Conservation (phyloP, 202 grass and related monocot genomes). For the Cymbopogon flexuosus region DNA sequence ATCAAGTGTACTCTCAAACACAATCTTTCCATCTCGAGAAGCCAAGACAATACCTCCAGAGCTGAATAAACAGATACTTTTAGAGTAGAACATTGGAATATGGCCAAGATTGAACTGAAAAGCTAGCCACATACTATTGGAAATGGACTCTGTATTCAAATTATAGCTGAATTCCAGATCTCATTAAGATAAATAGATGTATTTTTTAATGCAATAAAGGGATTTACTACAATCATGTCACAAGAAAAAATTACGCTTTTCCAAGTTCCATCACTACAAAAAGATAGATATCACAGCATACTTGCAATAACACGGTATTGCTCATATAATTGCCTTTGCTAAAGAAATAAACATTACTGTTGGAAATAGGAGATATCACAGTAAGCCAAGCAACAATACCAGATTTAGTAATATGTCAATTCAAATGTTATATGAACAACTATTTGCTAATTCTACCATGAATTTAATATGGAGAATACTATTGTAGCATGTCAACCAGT, state of each 20-base stretch:
- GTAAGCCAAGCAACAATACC: not conserved
- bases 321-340: not conserved
- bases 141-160: not conserved
- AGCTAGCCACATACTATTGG: not conserved
- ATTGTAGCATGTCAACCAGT: not conserved
- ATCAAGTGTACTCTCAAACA: slow-evolving; percentile 86
- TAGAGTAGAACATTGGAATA: slow-evolving; percentile 13
- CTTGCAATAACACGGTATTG: not conserved
- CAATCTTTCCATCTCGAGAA: slow-evolving; percentile 96
- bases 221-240: not conserved
- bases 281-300: not conserved
- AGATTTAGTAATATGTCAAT: not conserved
- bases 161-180: not conserved
- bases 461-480: not conserved
- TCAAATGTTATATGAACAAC: not conserved
- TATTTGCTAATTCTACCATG: not conserved
- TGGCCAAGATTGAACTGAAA: not conserved
- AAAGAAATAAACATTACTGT: not conserved
- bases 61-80: slow-evolving; percentile 47
- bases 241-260: not conserved
- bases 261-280: not conserved
- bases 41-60: slow-evolving; percentile 90
- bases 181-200: not conserved
- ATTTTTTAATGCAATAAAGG: not conserved
- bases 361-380: not conserved